Evolutionary conservation across 768 basidiomycete genomes (phyloP), one percentile per base, ranked within the genome.

Genomic region (Termitomyces sp.): DNA sequence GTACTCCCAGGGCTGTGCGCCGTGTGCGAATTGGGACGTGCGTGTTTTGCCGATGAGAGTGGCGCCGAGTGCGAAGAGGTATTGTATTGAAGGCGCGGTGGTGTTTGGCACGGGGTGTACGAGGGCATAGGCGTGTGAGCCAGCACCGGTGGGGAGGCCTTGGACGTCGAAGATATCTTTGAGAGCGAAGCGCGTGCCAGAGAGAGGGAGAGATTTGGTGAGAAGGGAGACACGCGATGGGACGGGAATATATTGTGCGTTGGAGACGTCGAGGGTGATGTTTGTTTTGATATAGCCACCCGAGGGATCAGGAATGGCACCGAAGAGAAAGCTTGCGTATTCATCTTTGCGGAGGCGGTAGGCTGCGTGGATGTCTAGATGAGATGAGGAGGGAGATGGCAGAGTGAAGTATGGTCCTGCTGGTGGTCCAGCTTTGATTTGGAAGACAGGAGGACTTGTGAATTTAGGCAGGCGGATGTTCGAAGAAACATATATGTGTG

Each of bases 41-140:
- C 78, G 79, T 8, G 76, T 76, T 63, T 82, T 84, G 35, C 81
- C 81, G 2, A 84, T 72, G 58, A 82, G 66, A 11, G 75, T 66
- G 17, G 78, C 77, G 22, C 82, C 82, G 38, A 75, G 71, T 47
- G 73, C 70, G 30, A 80, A 60, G 5, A 84, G 72, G 15, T 68
- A 71, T 59, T 76, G 71, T 17, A 84, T 64, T 0, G 78, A 70
- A 5, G 74, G 69, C 7, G 79, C 77, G 0, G 70, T 73, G 3
- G 38, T 47, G 30, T 65, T 63, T 26, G 72, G 70, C 3, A 64
- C 60, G 2, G 73, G 69, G 43, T 77, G 70, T 6, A 71, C 65
- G 15, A 66, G 56, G 24, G 51, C 59, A 47, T 73, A 74, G 4
- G 69, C 68, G 4, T 58, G 53, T 14, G 71, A 74, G 3, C 73